These are phyloP conservation scores for Cryptococcus deneoformans DNA, from an alignment of 1,284 basidiomycete species.

Conservation along the genomic window DNA sequence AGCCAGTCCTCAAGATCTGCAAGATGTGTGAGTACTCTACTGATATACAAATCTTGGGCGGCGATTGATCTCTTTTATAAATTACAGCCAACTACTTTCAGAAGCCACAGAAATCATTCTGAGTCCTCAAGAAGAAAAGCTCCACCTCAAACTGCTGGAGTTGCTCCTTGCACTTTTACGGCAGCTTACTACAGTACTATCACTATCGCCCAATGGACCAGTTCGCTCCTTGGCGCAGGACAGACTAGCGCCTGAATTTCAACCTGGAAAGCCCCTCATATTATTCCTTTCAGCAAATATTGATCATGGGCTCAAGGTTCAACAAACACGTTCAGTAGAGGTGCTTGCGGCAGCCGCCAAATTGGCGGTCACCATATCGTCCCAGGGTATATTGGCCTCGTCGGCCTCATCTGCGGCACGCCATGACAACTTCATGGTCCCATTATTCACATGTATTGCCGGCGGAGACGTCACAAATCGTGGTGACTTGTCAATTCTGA, in stretches of 20 bases:
- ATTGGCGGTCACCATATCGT: constrained; percentile 1
- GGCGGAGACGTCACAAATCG: constrained; percentile 12
- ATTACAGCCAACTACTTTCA: no score
- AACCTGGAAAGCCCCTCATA: constrained; percentile 16
- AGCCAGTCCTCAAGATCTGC: no score
- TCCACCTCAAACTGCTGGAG: constrained; percentile 22
- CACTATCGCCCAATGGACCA: background rate
- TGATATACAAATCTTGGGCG: no score
- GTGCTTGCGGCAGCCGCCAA: constrained; percentile 17
- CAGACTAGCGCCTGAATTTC: constrained; percentile 18
- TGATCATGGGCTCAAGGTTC: constrained; percentile 21
- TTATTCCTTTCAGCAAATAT: constrained; percentile 16
- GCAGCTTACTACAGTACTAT: constrained; percentile 11
- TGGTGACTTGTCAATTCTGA: constrained; percentile 19
- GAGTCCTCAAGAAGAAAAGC: background rate
- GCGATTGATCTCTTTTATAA: no score
- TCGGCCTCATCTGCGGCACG: constrained; percentile 1
- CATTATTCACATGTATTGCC: constrained; percentile 21
- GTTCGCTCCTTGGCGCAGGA: constrained; percentile 4
- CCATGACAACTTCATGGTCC: constrained; percentile 22
- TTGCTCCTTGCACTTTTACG: constrained; percentile 26
- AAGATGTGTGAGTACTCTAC: no score
- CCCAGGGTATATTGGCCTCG: no score
- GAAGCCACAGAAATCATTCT: constrained; percentile 14
- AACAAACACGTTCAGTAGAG: constrained; percentile 28